These are phyloP conservation scores for Pythium dissimile DNA, from an alignment of 352 stramenopile species.

Conservation along the genomic window DNA sequence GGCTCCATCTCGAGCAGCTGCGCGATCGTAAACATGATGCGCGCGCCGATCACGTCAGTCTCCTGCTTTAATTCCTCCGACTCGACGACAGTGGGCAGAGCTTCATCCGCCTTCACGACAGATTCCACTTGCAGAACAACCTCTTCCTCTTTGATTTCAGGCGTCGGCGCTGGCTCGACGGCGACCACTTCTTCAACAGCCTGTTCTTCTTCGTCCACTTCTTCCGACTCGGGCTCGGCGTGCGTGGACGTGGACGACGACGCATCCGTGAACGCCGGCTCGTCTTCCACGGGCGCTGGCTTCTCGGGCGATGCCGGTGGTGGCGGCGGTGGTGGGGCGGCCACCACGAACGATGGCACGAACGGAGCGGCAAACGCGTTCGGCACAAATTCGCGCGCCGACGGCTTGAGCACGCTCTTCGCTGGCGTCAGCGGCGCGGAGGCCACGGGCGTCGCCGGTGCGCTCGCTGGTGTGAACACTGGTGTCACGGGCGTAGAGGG, in stretches of 20 bases:
- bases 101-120: background rate
- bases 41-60: constrained; percentile 33
- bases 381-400: constrained; percentile 58
- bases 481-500: background rate
- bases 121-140: background rate
- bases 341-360: constrained; percentile 24
- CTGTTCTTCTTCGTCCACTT: constrained; percentile 19
- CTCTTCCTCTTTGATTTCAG: constrained; percentile 6
- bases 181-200: background rate
- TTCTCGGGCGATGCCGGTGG: constrained; percentile 6
- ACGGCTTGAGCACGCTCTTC: constrained; percentile 46
- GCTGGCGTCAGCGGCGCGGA: constrained; percentile 6
- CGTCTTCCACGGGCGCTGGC: constrained; percentile 6
- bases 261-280: constrained; percentile 20
- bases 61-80: constrained; percentile 30
- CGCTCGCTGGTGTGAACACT: background rate
- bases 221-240: constrained; percentile 34
- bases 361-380: constrained; percentile 23
- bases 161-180: background rate
- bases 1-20: constrained; percentile 73
- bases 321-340: constrained; percentile 21
- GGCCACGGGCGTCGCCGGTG: background rate
- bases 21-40: constrained; percentile 77
- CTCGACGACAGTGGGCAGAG: constrained; percentile 5
- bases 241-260: constrained; percentile 27